Evolutionary conservation across 306 rosid genomes (phyloP), one percentile per base, ranked within the genome.

Genomic region (Herpetospermum pedunculosum): DNA sequence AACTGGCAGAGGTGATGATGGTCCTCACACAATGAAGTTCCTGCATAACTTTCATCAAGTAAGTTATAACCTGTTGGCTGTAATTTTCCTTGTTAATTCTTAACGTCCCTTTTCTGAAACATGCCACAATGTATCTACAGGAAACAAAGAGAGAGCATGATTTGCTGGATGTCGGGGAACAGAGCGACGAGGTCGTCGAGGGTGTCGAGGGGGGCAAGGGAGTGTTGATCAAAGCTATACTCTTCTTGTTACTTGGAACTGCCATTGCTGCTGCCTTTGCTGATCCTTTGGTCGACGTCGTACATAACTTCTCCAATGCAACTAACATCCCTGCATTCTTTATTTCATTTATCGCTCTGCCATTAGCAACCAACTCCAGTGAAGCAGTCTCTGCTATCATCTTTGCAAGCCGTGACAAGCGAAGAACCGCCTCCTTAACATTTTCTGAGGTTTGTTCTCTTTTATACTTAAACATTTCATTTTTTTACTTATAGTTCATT

Each of bases 311-410:
- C 55, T 91, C 99, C 19, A 82, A 72, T n/a, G 99, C 99, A 69
- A 89, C 97, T 1, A 79, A 77, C 47, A 94, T 94, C 86, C 99
- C 97, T 8, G 89, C 92, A 19, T 94, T 94, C 90, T 94, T 94
- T 87, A 85, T 94, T 84, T 94, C 99, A 8, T 94, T 94, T 79
- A 87, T 94, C 26, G 83, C 72, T 4, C 86, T 91, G 18, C 99
- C 99, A 77, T 78, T 94, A 64, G 96, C 94, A 76, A 94, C 99
- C 32, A 92, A 87, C 86, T 87, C 99, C 26, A 91, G 97, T 62
- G 99, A 91, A 83, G 96, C 96, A 32, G 96, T 94, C 25, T 80
- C 99, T 4, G 96, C 97, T 28, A 85, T 94, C 25, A 91, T 90
- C 78, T 91, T 91, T 46, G 91, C 97, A 23, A 89, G 96, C 77